Base-by-base conservation (phyloP, 2,329 filamentous ascomycete genomes). In the Myriosclerotinia duriaeana region DNA sequence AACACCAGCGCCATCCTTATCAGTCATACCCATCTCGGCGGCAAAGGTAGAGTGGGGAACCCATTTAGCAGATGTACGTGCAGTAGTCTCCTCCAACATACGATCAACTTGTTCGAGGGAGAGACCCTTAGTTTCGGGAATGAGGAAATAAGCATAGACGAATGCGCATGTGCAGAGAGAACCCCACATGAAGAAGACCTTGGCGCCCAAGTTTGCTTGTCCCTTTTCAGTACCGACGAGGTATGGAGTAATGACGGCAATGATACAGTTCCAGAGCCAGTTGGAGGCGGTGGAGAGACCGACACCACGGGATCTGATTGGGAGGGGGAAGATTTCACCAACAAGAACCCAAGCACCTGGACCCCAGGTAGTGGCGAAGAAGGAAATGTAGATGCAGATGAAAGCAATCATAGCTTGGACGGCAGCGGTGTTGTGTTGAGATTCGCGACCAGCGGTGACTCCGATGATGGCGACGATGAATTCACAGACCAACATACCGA, bases 301-400 rank as follows among this genome's bases (percentile, higher is more conserved):
- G 68, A 96, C 92, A 81, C 93, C 93, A 72, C 91, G 90, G 52
- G 93, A 90, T 75, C 93, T 90, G 79, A 96, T 94, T 69, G 91
- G 91, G 64, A 96, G 86, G 67, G 92, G 92, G 86, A 90, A 96
- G 79, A 95, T 90, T 82, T 97, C 92, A 77, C 92, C 92, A 74
- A 95, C 93, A 73, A 96, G 84, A 64, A 90, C 87, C 90, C 90
- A 93, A 55, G 90, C 85, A 36, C 67, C 70, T 3, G 92, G 91
- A 64, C 92, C 92, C 92, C 92, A 96, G 70, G 92, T 96, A 67
- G 85, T 88, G 68, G 92, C 92, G 78, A 96, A 96, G 84, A 89
- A 94, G 85, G 92, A 93, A 83, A 96, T 93, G 84, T 93, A 95
- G 82, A 96, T 65, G 81, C 88, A 90, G 76, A 95, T 95, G 81